Conservation (phyloP, 176 grass and related monocot genomes). For the Canna indica region DNA sequence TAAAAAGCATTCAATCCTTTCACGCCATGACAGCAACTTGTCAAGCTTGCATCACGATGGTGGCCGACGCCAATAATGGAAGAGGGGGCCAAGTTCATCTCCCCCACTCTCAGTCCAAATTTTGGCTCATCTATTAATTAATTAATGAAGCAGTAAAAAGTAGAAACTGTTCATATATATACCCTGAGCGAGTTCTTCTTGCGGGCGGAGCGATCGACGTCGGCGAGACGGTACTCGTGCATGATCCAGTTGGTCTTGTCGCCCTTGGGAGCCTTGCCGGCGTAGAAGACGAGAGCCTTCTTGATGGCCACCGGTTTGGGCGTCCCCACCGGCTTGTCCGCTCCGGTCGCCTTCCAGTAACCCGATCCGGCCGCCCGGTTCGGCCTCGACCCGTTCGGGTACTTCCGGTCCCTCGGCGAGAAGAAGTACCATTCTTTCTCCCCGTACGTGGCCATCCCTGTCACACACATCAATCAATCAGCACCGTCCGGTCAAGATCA, state of each 20-base stretch:
- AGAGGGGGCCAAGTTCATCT: too few relatives aligned
- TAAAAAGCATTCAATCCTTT: too few relatives aligned
- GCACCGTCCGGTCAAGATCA: neutral
- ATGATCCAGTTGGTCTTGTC: slow-evolving; percentile 99
- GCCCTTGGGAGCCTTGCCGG: slow-evolving; percentile 71
- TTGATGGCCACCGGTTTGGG: slow-evolving; percentile 55
- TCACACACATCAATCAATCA: neutral
- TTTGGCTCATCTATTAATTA: too few relatives aligned
- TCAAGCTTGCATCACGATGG: too few relatives aligned
- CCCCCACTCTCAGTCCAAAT: too few relatives aligned
- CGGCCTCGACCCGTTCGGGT: slow-evolving; percentile 72
- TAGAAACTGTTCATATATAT: neutral
- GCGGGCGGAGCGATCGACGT: slow-evolving; percentile 57
- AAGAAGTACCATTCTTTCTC: slow-evolving; percentile 95
- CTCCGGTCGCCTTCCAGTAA: slow-evolving; percentile 82
- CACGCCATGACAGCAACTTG: neutral
- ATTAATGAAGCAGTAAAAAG: too few relatives aligned
- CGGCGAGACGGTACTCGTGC: slow-evolving; percentile 96
- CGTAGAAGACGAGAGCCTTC: slow-evolving; percentile 77
- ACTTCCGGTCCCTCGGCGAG: slow-evolving; percentile 69
- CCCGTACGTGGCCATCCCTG: slow-evolving; percentile 57
- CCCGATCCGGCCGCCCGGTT: slow-evolving; percentile 54
- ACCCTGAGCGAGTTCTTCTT: slow-evolving; percentile 70
- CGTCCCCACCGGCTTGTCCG: slow-evolving; percentile 61
- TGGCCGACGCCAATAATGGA: too few relatives aligned